Base-by-base conservation (phyloP, 139 green algal genomes). In the Pseudopediastrum boryanum region DNA sequence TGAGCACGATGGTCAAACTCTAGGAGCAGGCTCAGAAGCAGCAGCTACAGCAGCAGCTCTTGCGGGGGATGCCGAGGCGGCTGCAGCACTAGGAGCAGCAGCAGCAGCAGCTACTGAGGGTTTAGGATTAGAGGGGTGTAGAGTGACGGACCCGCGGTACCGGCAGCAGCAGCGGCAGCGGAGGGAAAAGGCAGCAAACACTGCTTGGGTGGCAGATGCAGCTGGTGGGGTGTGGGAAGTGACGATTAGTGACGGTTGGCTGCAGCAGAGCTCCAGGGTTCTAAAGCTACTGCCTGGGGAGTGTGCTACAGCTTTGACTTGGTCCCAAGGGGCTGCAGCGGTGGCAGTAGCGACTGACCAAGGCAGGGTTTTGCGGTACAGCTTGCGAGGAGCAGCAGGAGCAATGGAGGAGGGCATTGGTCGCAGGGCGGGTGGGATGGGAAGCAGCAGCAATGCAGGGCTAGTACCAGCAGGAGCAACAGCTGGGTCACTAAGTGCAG, bases 131-230 rank as follows among this genome's bases (percentile, higher is more conserved):
- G 3, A 41, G 19, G 29, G 29, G 41, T 62, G 42, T 29, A n/a
- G 43, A 35, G 5, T 46, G 1, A 41, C 2, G 44, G 21, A 29
- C 48, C n/a, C n/a, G n/a, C n/a, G n/a, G n/a, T 46, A 27, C 43
- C 35, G 43, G 6, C 56, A 71, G 56, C 44, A 65, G 31, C 73
- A 80, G 43, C 31, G 6, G 29, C 27, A 23, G 23, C 46, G 5
- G 43, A 7, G 39, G 19, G 33, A 62, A 29, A 68, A 29, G 38
- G 82, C 23, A 74, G 73, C 67, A 23, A 35, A 56, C 63, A 84
- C 54, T 43, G 73, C 27, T 33, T 87, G 68, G 41, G 68, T 67
- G 58, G 68, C 75, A 51, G 78, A 84, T 44, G 46, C 16, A 7
- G 21, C 2, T 2, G 78, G 78, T 19, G 42, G 56, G 1, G 25